These are phyloP conservation scores for Arthromyces matolae DNA, from an alignment of 768 basidiomycete genomes.

Conservation along the genomic window DNA sequence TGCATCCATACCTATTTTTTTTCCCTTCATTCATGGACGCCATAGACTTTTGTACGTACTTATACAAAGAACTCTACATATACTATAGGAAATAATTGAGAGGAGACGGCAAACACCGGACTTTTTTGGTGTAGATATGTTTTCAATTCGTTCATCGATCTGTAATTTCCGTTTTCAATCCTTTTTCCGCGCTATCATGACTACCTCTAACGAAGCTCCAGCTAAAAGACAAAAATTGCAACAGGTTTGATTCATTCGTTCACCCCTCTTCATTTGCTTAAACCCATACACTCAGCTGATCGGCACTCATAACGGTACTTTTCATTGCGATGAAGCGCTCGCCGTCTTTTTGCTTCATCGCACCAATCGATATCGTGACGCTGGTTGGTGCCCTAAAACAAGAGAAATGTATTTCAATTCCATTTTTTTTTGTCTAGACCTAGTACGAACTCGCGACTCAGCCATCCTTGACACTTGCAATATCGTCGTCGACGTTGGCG, in stretches of 20 bases:
- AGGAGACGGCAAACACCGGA: conserved; percentile 10
- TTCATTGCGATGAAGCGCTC: conserved; percentile 96
- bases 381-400: conserved; percentile 45
- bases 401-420: neutral
- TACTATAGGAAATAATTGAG: no score
- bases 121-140: neutral
- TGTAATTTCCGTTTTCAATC: neutral
- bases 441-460: conserved; percentile 75
- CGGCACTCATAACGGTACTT: conserved; percentile 93
- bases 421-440: conserved; percentile 30
- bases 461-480: conserved; percentile 72
- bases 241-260: conserved; percentile 15
- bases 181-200: conserved; percentile 13
- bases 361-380: conserved; percentile 69
- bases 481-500: conserved; percentile 96
- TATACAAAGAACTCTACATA: no score
- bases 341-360: conserved; percentile 86
- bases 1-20: conserved; percentile 1
- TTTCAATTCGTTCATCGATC: conserved; percentile 2
- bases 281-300: conserved; percentile 58
- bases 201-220: conserved; percentile 20
- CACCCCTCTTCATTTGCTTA: neutral
- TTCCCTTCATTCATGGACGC: conserved; percentile 10
- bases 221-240: conserved; percentile 41
- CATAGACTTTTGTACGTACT: conserved; percentile 11